These are phyloP conservation scores for Sclerotinia glacialis DNA, from an alignment of 2,329 filamentous ascomycete species.

Conservation along the genomic window DNA sequence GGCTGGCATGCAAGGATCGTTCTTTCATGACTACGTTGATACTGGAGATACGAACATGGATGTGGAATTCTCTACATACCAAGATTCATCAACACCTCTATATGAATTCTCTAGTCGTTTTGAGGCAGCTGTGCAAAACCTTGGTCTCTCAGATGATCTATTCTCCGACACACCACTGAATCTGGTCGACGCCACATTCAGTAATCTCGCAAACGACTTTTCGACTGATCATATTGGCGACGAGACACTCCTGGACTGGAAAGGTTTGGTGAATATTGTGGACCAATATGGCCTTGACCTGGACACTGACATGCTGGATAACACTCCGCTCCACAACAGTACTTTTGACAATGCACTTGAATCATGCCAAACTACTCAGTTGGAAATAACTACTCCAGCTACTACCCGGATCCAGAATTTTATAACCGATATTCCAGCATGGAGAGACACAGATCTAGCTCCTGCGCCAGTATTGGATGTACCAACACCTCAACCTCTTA, in stretches of 20 bases:
- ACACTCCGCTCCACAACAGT: not conserved
- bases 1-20: not conserved
- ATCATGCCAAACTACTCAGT: not conserved
- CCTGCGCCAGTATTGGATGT: not conserved
- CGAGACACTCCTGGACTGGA: not conserved
- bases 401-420: not conserved
- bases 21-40: not conserved
- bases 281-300: not conserved
- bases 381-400: not conserved
- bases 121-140: not conserved
- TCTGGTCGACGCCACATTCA: not conserved
- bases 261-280: conserved; percentile 1
- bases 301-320: conserved; percentile 10
- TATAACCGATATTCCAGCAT: conserved; percentile 10
- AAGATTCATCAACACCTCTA: not conserved
- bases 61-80: not conserved
- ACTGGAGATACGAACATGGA: not conserved
- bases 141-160: conserved; percentile 1
- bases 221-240: not conserved
- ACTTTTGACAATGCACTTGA: not conserved
- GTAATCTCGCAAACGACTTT: not conserved
- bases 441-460: not conserved
- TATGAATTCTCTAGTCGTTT: not conserved
- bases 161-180: not conserved
- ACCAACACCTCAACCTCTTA: conserved; percentile 1